Percentiles rank a stretch among this genome's conserved stretches.
Conservation (phyloP, 176 grass and related monocot genomes). For the Oryza officinalis region DNA sequence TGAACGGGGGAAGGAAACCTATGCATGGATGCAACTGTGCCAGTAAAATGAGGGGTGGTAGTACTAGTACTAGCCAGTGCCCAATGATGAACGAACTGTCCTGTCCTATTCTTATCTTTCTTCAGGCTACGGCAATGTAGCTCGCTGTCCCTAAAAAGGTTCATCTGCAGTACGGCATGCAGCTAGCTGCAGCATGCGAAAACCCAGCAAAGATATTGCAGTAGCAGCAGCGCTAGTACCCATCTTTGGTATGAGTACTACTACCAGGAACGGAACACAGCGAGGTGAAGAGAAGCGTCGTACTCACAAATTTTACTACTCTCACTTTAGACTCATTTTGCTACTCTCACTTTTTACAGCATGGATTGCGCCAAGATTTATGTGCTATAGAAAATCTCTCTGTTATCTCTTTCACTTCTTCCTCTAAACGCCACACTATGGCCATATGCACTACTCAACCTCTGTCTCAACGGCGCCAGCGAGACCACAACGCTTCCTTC, state of each 20-base stretch:
- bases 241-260: background rate
- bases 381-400: too few species aligned
- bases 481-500: too few species aligned
- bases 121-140: background rate
- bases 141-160: slow-evolving; percentile 2
- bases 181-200: background rate
- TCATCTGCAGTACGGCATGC: background rate
- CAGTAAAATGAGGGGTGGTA: background rate
- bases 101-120: background rate
- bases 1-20: too few species aligned
- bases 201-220: background rate
- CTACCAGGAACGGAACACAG: background rate
- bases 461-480: too few species aligned
- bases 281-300: background rate
- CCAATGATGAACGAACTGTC: background rate
- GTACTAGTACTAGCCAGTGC: background rate
- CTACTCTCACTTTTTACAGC: too few species aligned
- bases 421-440: too few species aligned
- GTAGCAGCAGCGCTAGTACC: background rate
- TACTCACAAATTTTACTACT: too few species aligned
- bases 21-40: background rate
- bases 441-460: too few species aligned
- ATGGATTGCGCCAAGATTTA: too few species aligned
- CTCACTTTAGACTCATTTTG: too few species aligned
- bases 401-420: too few species aligned